phyloP scores from a whole-genome alignment of 257 asterid genomes.

The Hygrophila difformis region DNA sequence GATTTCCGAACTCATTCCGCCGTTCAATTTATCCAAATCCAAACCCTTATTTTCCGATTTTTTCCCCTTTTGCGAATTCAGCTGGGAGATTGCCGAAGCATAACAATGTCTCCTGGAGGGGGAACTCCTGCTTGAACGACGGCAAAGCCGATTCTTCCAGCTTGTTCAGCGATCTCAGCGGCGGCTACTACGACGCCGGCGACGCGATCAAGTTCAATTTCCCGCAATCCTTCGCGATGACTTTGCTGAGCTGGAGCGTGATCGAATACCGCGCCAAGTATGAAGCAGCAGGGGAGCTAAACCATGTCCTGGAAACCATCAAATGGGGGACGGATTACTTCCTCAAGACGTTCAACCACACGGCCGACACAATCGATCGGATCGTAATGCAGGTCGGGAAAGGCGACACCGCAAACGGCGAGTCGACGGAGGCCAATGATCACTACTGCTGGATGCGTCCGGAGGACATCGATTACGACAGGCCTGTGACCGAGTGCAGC shows the following conservation, averaged over 20 bases:
- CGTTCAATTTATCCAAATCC: too few relatives aligned
- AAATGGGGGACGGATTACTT: constrained; percentile 98
- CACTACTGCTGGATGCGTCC: constrained; percentile 97
- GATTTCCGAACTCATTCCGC: too few relatives aligned
- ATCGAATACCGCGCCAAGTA: constrained; percentile 77
- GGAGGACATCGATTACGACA: constrained; percentile 72
- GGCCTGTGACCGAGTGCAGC: constrained; percentile 54
- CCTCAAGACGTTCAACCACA: constrained; percentile 81
- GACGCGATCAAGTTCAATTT: constrained; percentile 92
- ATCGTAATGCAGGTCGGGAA: constrained; percentile 79
- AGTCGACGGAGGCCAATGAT: constrained; percentile 63
- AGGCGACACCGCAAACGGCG: constrained; percentile 71
- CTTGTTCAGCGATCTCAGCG: constrained; percentile 56
- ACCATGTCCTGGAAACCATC: constrained; percentile 78
- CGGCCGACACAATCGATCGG: constrained; percentile 69
- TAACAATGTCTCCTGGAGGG: constrained; percentile 95
- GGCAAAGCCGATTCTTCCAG: constrained; percentile 47
- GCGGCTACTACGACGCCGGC: constrained; percentile 95
- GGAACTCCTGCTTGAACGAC: constrained; percentile 70
- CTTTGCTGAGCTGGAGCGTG: constrained; percentile 98
- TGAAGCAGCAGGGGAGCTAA: constrained; percentile 92
- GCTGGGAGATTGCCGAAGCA: constrained; percentile 92
- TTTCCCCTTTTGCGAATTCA: constrained; percentile 21
- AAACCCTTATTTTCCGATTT: too few relatives aligned
- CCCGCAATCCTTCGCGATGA: constrained; percentile 87